phyloP scores from a whole-genome alignment of 192 early-diverging fungal genomes.

The Umbelopsis sp. region DNA sequence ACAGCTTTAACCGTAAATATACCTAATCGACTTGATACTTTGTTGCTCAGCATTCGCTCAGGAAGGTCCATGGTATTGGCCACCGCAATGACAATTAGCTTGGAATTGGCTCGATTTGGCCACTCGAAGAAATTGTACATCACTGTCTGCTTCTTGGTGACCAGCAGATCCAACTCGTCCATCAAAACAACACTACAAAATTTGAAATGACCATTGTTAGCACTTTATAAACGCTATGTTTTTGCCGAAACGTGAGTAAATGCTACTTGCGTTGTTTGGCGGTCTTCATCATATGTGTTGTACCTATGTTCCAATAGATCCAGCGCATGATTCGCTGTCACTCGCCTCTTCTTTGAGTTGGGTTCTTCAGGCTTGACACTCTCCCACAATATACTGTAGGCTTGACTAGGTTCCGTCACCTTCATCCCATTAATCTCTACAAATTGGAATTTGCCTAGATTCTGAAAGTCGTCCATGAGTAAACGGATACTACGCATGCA shows the following conservation, averaged over 20 bases:
- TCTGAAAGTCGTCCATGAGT: conserved; percentile 26
- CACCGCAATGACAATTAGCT: conserved; percentile 91
- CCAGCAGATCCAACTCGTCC: conserved; percentile 95
- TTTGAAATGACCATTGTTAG: neutral
- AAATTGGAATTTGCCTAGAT: conserved; percentile 78
- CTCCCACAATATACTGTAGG: conserved; percentile 85
- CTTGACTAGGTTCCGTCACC: conserved; percentile 87
- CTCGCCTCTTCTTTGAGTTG: conserved; percentile 41
- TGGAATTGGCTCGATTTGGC: conserved; percentile 82
- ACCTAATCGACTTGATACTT: conserved; percentile 90
- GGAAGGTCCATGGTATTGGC: conserved; percentile 99
- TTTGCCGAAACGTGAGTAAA: conserved; percentile 24
- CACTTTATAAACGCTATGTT: conserved; percentile 17
- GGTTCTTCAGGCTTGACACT: conserved; percentile 53
- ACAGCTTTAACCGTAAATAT: conserved; percentile 7
- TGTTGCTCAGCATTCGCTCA: conserved; percentile 86
- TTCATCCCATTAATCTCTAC: conserved; percentile 99
- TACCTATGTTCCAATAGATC: conserved; percentile 76
- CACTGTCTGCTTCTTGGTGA: conserved; percentile 88
- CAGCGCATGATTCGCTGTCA: conserved; percentile 76
- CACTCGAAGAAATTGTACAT: conserved; percentile 99
- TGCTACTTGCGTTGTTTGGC: conserved; percentile 28
- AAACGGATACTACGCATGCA: neutral
- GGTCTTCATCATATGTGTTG: conserved; percentile 43
- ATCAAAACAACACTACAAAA: conserved; percentile 82